Percentiles rank a stretch among this genome's conserved stretches.
Conservation (phyloP, 495 filamentous ascomycete species). For the Hypoxylon cercidicola region DNA sequence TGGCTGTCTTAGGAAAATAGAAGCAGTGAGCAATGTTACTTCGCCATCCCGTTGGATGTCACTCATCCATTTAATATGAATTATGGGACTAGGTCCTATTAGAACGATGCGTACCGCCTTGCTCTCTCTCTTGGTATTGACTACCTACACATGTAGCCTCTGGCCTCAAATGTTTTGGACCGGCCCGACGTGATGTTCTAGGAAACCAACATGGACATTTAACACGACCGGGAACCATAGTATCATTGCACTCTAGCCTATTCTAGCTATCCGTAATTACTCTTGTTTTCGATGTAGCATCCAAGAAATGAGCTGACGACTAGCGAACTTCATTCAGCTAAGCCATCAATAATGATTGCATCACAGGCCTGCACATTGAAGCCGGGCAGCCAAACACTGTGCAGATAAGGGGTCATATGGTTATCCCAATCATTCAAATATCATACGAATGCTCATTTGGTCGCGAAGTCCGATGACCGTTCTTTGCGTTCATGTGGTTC, state of each 20-base stretch:
- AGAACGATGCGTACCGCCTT: too few relatives aligned
- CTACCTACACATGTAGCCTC: neutral
- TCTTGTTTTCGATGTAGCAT: slow-evolving; percentile 1
- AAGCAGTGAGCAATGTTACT: too few relatives aligned
- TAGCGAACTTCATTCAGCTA: slow-evolving; percentile 24
- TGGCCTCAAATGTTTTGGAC: neutral
- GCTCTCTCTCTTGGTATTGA: too few relatives aligned
- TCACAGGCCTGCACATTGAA: slow-evolving; percentile 2
- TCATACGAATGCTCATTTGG: slow-evolving; percentile 4
- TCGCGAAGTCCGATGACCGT: slow-evolving; percentile 26
- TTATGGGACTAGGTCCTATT: too few relatives aligned
- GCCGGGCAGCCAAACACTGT: slow-evolving; percentile 1
- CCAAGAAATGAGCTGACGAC: slow-evolving; percentile 14
- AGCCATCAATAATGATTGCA: slow-evolving; percentile 17
- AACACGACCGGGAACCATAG: neutral
- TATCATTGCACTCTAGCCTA: neutral
- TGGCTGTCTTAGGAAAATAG: too few relatives aligned
- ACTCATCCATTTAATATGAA: too few relatives aligned
- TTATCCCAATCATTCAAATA: slow-evolving; percentile 13
- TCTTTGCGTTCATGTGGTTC: slow-evolving; percentile 16
- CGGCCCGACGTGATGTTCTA: neutral
- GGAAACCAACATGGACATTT: neutral
- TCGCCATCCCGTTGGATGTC: too few relatives aligned
- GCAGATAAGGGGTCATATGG: slow-evolving; percentile 18
- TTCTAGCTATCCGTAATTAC: neutral